Evolutionary conservation across 257 asterid species (phyloP).

Genomic region (Handroanthus guayacan): DNA sequence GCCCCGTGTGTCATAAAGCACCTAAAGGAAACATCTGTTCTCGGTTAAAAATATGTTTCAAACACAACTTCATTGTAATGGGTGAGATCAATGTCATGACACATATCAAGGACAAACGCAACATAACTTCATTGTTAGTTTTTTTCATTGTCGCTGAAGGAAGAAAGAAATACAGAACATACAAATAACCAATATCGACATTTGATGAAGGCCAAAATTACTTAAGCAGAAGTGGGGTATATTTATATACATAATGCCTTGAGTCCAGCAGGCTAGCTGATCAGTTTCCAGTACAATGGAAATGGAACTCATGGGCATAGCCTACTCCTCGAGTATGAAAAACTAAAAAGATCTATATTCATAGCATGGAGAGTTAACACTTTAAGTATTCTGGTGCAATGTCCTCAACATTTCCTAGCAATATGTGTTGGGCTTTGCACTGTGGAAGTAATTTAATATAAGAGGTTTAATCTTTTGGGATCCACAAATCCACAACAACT

Average conservation of each 20-base stretch:
- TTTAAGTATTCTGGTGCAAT: neutral
- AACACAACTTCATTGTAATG: neutral
- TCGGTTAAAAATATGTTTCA: constrained; percentile 23
- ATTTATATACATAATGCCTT: constrained; percentile 3
- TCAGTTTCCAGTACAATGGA: neutral
- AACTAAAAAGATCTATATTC: neutral
- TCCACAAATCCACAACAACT: no score
- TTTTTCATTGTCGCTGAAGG: neutral
- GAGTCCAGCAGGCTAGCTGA: neutral
- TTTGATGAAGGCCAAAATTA: neutral
- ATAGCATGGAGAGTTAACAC: neutral
- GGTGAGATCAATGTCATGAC: constrained; percentile 10
- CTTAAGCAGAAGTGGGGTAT: neutral
- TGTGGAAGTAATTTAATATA: no score
- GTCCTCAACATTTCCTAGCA: neutral
- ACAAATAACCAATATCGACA: neutral
- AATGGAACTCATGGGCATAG: constrained; percentile 8
- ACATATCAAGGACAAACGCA: constrained; percentile 11
- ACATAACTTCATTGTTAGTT: neutral
- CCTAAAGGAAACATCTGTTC: constrained; percentile 52
- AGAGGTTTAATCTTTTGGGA: no score
- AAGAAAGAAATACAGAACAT: constrained; percentile 1
- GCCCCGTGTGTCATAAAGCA: constrained; percentile 72
- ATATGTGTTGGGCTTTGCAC: no score
- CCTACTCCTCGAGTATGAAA: neutral